Base-by-base conservation (phyloP, 139 green algal genomes). In the Zygnema cylindricum region DNA sequence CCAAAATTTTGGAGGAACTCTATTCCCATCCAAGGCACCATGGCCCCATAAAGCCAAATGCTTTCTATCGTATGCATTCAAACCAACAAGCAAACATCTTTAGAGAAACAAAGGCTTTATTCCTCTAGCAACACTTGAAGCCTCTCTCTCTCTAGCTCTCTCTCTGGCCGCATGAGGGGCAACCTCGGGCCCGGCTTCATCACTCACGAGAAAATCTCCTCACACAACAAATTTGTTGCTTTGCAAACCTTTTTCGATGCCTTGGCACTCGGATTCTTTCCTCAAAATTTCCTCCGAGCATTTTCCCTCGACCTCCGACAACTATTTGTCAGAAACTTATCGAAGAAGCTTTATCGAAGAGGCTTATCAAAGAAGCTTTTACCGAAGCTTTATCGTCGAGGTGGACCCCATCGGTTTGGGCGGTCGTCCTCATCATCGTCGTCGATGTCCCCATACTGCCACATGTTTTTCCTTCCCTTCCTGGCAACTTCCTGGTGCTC, bases 381-480 rank as follows among this genome's bases (percentile, higher is more conserved):
- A n/a, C n/a, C 49, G 49, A 63, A 16, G 49, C 49, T 63, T 16
- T 63, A 63, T 16, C 16, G 49, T 25, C 49, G 49, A 63, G 49
- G 49, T 63, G 49, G 49, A 16, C 49, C 49, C 49, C 49, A 63
- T 16, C 16, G 7, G n/a, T 63, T 63, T 16, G 49, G 49, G 7
- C 49, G 49, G 7, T 87, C 38, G 33, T 92, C 88, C 43, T 94
- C 92, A 35, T 98, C 95, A 49, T 96, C 94, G 33, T 93, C 95
- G 86, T 95, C 93, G 22, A 94, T 95, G 30, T 98, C 96, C 22
- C 96, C 96, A 69, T 98, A 97, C 79, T 95, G 69, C 82, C 93
- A 98, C 77, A 98, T 94, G 36, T 96, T 95, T 90, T 93, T 75
- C 25, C 94, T 94, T 23, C 87, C 86, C 43, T 90, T 84, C 3